Percentiles rank a stretch among this genome's conserved stretches.
These are phyloP conservation scores for Penicillium atrosanguineum DNA, from an alignment of 495 filamentous ascomycete genomes.

Conservation along the genomic window DNA sequence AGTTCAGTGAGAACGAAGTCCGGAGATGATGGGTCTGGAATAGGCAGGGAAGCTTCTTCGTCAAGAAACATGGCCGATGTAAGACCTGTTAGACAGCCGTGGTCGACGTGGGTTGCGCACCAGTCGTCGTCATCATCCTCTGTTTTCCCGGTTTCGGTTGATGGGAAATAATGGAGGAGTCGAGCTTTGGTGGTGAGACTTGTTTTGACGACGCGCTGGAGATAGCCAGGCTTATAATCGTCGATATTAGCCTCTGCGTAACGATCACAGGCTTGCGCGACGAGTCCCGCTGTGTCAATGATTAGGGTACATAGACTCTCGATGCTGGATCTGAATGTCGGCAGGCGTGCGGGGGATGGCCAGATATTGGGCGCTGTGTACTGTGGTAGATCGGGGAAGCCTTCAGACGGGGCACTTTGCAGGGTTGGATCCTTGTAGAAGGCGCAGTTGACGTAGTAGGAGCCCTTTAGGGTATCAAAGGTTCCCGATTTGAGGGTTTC, in stretches of 20 bases:
- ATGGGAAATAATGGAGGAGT: constrained; percentile 86
- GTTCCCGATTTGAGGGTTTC: constrained; percentile 86
- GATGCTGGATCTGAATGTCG: constrained; percentile 68
- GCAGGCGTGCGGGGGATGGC: constrained; percentile 64
- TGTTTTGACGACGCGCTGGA: constrained; percentile 81
- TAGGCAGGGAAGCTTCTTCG: constrained; percentile 55
- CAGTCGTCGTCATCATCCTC: constrained; percentile 72
- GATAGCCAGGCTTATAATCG: constrained; percentile 70
- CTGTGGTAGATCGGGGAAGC: constrained; percentile 58
- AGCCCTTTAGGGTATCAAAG: constrained; percentile 91
- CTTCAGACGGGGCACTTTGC: constrained; percentile 56
- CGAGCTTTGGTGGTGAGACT: constrained; percentile 90
- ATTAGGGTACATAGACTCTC: constrained; percentile 78
- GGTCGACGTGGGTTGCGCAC: constrained; percentile 94
- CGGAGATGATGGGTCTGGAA: constrained; percentile 21
- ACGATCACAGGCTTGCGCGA: constrained; percentile 81
- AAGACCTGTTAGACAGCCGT: constrained; percentile 89
- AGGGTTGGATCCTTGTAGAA: constrained; percentile 75
- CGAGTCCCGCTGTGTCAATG: constrained; percentile 83
- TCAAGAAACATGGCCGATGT: constrained; percentile 97
- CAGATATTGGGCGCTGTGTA: constrained; percentile 80
- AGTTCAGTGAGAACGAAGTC: constrained; percentile 63
- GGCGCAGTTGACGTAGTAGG: constrained; percentile 94
- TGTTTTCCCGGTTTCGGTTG: constrained; percentile 7
- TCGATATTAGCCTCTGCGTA: constrained; percentile 77